A percentile compares a stretch with the other conserved stretches of the same genome.
Conservation (phyloP, 768 basidiomycete species). For the Leccinum subtestaceum region DNA sequence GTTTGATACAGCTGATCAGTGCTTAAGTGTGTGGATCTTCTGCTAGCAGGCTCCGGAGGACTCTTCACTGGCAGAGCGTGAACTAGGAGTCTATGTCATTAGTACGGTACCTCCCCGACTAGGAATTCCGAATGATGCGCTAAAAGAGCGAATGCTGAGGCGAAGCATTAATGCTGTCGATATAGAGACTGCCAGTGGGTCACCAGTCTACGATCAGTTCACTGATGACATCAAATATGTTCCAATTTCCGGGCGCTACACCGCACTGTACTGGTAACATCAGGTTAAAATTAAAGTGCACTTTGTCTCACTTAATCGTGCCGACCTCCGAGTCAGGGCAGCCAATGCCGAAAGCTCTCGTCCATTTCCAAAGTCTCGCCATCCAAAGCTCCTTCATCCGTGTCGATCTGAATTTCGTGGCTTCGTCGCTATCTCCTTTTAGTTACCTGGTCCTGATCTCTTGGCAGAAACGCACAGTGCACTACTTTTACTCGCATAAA, state of each 20-base stretch:
- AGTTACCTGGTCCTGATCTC: slow-evolving; percentile 3
- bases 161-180: too few species aligned
- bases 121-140: too few species aligned
- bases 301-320: neutral
- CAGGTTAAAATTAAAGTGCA: too few species aligned
- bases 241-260: neutral
- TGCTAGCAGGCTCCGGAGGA: neutral
- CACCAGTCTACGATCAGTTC: neutral
- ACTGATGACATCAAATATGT: neutral
- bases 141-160: too few species aligned
- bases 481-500: neutral
- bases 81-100: too few species aligned
- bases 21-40: neutral
- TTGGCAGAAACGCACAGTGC: neutral
- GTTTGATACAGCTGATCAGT: too few species aligned
- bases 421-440: slow-evolving; percentile 6
- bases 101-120: too few species aligned
- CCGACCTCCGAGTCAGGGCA: neutral
- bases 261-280: too few species aligned
- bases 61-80: too few species aligned
- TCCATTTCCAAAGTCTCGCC: neutral
- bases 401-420: neutral
- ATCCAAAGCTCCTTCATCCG: neutral
- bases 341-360: neutral
- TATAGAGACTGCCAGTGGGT: neutral